A percentile compares a stretch with the other conserved stretches of the same genome.
Evolutionary conservation across 768 basidiomycete genomes (phyloP).

Genomic region (Boletus vermiculosoides): DNA sequence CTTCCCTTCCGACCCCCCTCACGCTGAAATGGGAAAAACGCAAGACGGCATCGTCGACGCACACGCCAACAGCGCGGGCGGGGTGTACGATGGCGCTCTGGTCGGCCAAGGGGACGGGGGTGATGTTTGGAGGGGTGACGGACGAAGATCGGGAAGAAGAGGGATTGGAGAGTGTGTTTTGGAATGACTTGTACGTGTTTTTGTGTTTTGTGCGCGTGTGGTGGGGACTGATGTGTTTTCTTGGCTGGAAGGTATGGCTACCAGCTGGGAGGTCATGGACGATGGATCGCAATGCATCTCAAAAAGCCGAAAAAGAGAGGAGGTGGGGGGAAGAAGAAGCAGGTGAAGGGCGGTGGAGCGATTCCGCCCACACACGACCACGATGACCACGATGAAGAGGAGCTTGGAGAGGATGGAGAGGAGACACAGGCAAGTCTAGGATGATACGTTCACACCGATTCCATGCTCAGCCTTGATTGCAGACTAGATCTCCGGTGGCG

Average conservation of each 20-base stretch:
- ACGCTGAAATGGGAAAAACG: constrained; percentile 83
- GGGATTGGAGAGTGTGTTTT: constrained; percentile 78
- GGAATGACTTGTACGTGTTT: constrained; percentile 67
- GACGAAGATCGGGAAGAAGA: constrained; percentile 88
- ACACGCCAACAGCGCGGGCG: constrained; percentile 64
- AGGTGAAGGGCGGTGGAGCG: neutral
- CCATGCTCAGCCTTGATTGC: neutral
- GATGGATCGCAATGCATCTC: constrained; percentile 76
- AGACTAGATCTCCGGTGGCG: constrained; percentile 1
- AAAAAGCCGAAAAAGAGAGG: constrained; percentile 58
- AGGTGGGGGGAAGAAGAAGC: constrained; percentile 44
- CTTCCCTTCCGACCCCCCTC: constrained; percentile 32
- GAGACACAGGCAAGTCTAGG: constrained; percentile 8
- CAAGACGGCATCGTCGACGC: constrained; percentile 59
- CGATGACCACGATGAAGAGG: constrained; percentile 11
- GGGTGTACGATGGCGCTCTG: constrained; percentile 90
- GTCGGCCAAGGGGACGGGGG: constrained; percentile 61
- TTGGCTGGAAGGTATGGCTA: constrained; percentile 67
- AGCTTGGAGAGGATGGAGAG: constrained; percentile 15
- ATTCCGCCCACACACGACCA: neutral
- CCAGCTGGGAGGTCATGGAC: constrained; percentile 68
- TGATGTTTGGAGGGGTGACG: constrained; percentile 86
- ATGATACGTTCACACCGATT: neutral
- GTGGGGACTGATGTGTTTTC: neutral
- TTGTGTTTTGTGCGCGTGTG: neutral